A percentile compares a stretch with the other conserved stretches of the same genome.
phyloP scores from a whole-genome alignment of 495 filamentous ascomycete genomes.

The Aspergillus hancockii region DNA sequence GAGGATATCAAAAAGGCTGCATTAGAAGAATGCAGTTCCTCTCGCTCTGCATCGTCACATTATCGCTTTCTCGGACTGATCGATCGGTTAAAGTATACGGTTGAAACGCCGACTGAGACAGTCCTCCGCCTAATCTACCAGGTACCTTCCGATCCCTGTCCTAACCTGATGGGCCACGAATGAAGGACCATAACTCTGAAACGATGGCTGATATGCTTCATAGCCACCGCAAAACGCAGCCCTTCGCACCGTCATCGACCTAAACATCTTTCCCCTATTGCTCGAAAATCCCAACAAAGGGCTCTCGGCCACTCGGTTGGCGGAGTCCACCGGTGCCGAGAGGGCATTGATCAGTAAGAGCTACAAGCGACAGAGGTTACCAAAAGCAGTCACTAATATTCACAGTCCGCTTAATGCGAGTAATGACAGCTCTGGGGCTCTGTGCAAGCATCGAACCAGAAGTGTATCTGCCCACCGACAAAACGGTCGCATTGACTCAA shows the following conservation, averaged over 20 bases:
- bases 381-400: neutral
- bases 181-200: neutral
- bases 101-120: constrained; percentile 41
- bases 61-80: constrained; percentile 34
- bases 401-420: constrained; percentile 42
- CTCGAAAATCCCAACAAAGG: constrained; percentile 26
- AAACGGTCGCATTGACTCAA: constrained; percentile 33
- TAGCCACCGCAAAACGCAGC: constrained; percentile 46
- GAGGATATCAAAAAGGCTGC: constrained; percentile 28
- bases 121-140: constrained; percentile 41
- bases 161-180: neutral
- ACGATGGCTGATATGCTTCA: neutral
- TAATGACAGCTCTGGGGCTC: constrained; percentile 37
- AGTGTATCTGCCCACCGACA: constrained; percentile 33
- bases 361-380: neutral
- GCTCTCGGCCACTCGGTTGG: constrained; percentile 30
- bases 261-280: constrained; percentile 35
- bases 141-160: constrained; percentile 18
- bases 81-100: constrained; percentile 30
- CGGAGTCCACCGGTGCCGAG: constrained; percentile 31
- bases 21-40: constrained; percentile 20
- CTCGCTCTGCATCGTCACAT: constrained; percentile 28
- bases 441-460: constrained; percentile 27
- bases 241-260: constrained; percentile 35
- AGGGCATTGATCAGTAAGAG: constrained; percentile 32